Conservation (phyloP, 1,139 yeast genomes). For the Pichia sp. region DNA sequence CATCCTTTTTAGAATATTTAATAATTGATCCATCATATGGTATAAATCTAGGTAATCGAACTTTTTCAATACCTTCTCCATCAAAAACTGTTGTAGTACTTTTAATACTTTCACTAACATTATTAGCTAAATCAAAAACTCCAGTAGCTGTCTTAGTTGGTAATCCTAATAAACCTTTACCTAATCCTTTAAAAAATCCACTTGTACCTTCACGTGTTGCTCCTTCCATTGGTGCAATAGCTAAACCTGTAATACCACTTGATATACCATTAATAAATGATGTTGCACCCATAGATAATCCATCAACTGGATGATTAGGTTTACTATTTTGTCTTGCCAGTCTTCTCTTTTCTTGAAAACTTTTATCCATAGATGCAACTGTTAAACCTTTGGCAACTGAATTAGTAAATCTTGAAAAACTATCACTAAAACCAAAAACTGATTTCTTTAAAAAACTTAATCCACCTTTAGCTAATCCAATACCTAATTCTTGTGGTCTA, state of each 20-base stretch:
- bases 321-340: conserved; percentile 65
- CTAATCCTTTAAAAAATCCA: conserved; percentile 90
- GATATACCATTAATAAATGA: conserved; percentile 83
- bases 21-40: conserved; percentile 63
- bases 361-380: conserved; percentile 80
- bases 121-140: conserved; percentile 83
- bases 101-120: conserved; percentile 88
- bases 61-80: conserved; percentile 69
- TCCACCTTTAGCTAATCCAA: conserved; percentile 94
- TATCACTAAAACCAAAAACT: conserved; percentile 90
- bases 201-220: conserved; percentile 78
- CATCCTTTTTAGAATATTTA: conserved; percentile 74
- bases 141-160: conserved; percentile 98
- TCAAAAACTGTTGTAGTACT: conserved; percentile 91
- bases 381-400: conserved; percentile 92
- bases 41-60: conserved; percentile 74
- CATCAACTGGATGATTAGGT: conserved; percentile 86
- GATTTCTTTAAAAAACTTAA: conserved; percentile 89
- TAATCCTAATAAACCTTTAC: conserved; percentile 88
- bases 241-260: conserved; percentile 86
- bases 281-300: conserved; percentile 80
- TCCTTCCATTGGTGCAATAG: conserved; percentile 86
- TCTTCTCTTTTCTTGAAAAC: conserved; percentile 74
- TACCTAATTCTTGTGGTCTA: conserved; percentile 92
- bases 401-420: conserved; percentile 87